Conservation (phyloP, 140 eudicot species). For the Flaveria floridana region DNA sequence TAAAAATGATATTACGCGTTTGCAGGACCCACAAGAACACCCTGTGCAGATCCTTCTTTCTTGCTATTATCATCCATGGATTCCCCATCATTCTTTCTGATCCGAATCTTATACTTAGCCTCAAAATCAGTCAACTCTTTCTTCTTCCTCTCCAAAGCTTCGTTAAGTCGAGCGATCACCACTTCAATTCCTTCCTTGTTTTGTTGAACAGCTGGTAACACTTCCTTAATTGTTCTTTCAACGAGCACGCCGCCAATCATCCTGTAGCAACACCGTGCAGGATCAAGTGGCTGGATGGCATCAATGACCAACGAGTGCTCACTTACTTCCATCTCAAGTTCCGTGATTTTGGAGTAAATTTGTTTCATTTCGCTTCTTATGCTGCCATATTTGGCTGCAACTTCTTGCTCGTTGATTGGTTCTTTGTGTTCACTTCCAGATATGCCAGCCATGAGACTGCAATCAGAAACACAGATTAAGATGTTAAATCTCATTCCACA, state of each 20-base stretch:
- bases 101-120: constrained; percentile 74
- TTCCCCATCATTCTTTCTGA: constrained; percentile 60
- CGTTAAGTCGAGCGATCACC: constrained; percentile 73
- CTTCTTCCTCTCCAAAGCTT: constrained; percentile 78
- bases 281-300: constrained; percentile 86
- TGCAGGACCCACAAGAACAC: constrained; percentile 92
- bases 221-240: constrained; percentile 88
- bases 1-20: constrained; percentile 31
- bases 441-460: constrained; percentile 52
- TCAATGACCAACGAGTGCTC: constrained; percentile 82
- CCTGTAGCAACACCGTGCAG: constrained; percentile 70
- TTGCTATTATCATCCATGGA: constrained; percentile 60
- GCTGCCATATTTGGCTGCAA: constrained; percentile 64
- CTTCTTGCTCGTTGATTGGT: constrained; percentile 80
- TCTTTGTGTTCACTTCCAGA: constrained; percentile 48
- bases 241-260: constrained; percentile 98
- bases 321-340: constrained; percentile 87
- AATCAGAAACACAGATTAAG: not conserved
- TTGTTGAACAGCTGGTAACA: constrained; percentile 80
- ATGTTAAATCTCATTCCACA: not conserved
- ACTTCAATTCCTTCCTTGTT: constrained; percentile 85
- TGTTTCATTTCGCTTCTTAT: constrained; percentile 75
- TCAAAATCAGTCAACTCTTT: constrained; percentile 77
- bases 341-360: constrained; percentile 82
- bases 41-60: constrained; percentile 91